Conservation (phyloP, 2,329 filamentous ascomycete species). For the Escovopsis sp. region DNA sequence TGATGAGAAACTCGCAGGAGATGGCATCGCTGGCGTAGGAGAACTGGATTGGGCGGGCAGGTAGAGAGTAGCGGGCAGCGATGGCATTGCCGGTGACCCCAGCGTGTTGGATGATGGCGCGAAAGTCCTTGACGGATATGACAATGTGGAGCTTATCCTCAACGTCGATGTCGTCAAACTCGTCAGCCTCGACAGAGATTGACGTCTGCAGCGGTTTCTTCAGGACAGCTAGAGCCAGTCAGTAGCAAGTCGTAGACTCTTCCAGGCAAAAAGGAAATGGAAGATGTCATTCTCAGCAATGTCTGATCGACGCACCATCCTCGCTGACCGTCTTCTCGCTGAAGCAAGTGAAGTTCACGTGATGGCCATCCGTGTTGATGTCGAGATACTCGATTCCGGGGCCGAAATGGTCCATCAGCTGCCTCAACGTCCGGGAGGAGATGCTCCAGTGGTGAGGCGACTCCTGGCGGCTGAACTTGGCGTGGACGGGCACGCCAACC, state of each 20-base stretch:
- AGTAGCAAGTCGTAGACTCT: slow-evolving; percentile 3
- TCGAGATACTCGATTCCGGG: slow-evolving; percentile 70
- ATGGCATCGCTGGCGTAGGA: slow-evolving; percentile 55
- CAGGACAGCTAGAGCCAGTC: slow-evolving; percentile 42
- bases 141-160: slow-evolving; percentile 65
- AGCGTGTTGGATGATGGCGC: slow-evolving; percentile 63
- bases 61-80: slow-evolving; percentile 54
- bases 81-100: slow-evolving; percentile 53
- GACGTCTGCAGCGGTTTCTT: slow-evolving; percentile 72
- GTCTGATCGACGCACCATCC: slow-evolving; percentile 18
- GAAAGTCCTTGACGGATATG: slow-evolving; percentile 72
- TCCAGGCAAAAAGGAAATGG: not conserved
- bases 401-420: slow-evolving; percentile 68
- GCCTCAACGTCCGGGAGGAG: slow-evolving; percentile 53
- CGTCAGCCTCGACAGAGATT: slow-evolving; percentile 59
- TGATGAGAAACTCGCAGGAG: slow-evolving; percentile 63
- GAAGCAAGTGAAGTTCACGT: slow-evolving; percentile 67
- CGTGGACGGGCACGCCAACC: slow-evolving; percentile 57
- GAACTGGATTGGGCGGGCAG: slow-evolving; percentile 57
- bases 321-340: slow-evolving; percentile 64
- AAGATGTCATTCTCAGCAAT: no score
- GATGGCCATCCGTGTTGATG: slow-evolving; percentile 58
- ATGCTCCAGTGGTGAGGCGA: slow-evolving; percentile 60
- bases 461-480: slow-evolving; percentile 53
- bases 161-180: slow-evolving; percentile 62